These are phyloP conservation scores for Pichia sporocuriosa DNA, from an alignment of 805 yeast genomes.

Conservation along the genomic window DNA sequence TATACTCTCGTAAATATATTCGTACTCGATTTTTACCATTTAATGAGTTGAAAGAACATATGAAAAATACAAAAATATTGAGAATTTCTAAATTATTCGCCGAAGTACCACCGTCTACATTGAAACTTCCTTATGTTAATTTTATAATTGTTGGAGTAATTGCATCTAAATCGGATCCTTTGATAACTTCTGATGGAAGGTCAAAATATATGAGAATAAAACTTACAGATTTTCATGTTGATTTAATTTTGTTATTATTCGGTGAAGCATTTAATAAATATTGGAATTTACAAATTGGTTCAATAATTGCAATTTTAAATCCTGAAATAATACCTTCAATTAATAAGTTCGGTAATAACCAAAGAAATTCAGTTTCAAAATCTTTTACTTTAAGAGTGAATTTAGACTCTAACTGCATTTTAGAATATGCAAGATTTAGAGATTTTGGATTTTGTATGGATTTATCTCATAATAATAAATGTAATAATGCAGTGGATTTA, in stretches of 20 bases:
- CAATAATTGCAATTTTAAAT: conserved; percentile 65
- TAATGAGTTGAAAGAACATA: conserved; percentile 29
- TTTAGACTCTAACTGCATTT: conserved; percentile 38
- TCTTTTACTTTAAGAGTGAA: conserved; percentile 51
- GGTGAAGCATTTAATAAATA: conserved; percentile 62
- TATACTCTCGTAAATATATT: conserved; percentile 37
- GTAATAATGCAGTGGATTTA: conserved; percentile 56
- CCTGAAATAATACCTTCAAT: conserved; percentile 48
- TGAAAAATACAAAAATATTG: conserved; percentile 48
- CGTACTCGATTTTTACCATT: conserved; percentile 40
- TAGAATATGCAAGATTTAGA: conserved; percentile 69
- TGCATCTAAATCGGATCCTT: conserved; percentile 47
- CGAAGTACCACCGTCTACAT: conserved; percentile 57
- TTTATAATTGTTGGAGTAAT: conserved; percentile 78
- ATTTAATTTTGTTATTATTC: conserved; percentile 55
- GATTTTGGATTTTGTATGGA: conserved; percentile 69
- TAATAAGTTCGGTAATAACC: conserved; percentile 2
- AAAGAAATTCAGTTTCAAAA: no score
- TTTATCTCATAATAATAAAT: conserved; percentile 44
- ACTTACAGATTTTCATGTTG: conserved; percentile 57
- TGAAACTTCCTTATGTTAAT: conserved; percentile 58
- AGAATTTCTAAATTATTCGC: conserved; percentile 53
- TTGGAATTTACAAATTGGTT: conserved; percentile 72
- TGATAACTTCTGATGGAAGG: conserved; percentile 34
- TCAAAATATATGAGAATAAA: conserved; percentile 54